phyloP scores from a whole-genome alignment of 495 filamentous ascomycete genomes.

The Acidiella bohemica region DNA sequence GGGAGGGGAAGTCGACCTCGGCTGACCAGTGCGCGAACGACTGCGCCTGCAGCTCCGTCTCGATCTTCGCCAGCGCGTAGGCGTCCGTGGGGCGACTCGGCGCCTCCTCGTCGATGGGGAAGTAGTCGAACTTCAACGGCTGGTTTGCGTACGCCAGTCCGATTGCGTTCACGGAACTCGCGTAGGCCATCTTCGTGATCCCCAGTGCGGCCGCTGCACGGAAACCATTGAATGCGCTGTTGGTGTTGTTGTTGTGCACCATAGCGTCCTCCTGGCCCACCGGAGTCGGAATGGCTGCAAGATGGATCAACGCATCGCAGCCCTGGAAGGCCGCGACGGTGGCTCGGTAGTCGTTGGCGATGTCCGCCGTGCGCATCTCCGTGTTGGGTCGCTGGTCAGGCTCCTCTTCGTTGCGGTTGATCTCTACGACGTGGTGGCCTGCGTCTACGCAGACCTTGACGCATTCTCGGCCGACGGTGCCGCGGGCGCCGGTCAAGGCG shows the following conservation, averaged over 20 bases:
- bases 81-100: slow-evolving; percentile 2
- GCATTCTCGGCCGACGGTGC: background rate
- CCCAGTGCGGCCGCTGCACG: slow-evolving; percentile 10
- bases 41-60: slow-evolving; percentile 6
- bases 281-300: slow-evolving; percentile 10
- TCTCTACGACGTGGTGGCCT: slow-evolving; percentile 1
- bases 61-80: slow-evolving; percentile 9
- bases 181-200: slow-evolving; percentile 10
- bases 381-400: slow-evolving; percentile 5
- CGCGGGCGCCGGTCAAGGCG: slow-evolving; percentile 1
- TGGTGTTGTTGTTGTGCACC: slow-evolving; percentile 11
- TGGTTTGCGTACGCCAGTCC: slow-evolving; percentile 12
- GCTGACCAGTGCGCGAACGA: slow-evolving; percentile 7
- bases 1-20: no score
- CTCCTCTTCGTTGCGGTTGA: background rate
- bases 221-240: slow-evolving; percentile 9
- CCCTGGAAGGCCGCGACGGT: slow-evolving; percentile 2
- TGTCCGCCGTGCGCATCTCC: background rate
- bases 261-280: slow-evolving; percentile 2
- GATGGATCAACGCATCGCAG: slow-evolving; percentile 11
- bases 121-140: slow-evolving; percentile 7
- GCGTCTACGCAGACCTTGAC: background rate
- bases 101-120: slow-evolving; percentile 4
- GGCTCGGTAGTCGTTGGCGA: slow-evolving; percentile 1
- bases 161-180: slow-evolving; percentile 8